Conservation (phyloP, 768 basidiomycete species). For the Scleroderma citrinum region DNA sequence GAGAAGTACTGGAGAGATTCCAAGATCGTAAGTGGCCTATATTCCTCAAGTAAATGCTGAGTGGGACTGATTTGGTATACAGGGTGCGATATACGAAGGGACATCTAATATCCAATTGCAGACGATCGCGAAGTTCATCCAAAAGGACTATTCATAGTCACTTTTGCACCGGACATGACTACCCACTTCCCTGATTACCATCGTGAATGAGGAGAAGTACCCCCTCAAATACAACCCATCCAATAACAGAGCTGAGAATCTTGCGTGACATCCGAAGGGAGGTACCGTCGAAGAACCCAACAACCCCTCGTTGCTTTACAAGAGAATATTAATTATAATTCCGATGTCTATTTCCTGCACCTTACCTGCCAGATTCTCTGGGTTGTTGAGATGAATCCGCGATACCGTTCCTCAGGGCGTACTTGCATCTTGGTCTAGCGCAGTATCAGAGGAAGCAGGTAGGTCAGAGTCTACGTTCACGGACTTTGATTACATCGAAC, state of each 20-base stretch:
- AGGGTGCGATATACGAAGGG: conserved; percentile 92
- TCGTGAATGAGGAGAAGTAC: conserved; percentile 56
- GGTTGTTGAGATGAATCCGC: conserved; percentile 60
- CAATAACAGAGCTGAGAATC: conserved; percentile 82
- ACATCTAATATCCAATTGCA: conserved; percentile 98
- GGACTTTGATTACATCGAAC: conserved; percentile 92
- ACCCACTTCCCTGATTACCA: conserved; percentile 6
- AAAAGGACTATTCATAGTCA: conserved; percentile 70
- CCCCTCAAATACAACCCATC: conserved; percentile 89
- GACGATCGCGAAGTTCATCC: conserved; percentile 90
- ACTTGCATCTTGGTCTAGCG: conserved; percentile 87
- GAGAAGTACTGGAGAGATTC: conserved; percentile 98
- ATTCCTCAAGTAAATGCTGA: conserved; percentile 1
- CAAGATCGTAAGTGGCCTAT: conserved; percentile 67
- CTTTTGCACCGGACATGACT: background rate
- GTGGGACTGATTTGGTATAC: conserved; percentile 1
- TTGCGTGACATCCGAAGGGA: conserved; percentile 81
- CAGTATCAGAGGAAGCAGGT: conserved; percentile 1
- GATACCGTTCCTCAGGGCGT: conserved; percentile 69
- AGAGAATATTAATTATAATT: conserved; percentile 2
- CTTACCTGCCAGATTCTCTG: conserved; percentile 64
- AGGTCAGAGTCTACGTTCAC: background rate
- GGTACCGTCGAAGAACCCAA: conserved; percentile 73
- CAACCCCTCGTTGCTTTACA: conserved; percentile 66
- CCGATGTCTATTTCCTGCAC: conserved; percentile 1